Base-by-base conservation (phyloP, 2,329 filamentous ascomycete genomes). In the Atkinsonella texensis region DNA sequence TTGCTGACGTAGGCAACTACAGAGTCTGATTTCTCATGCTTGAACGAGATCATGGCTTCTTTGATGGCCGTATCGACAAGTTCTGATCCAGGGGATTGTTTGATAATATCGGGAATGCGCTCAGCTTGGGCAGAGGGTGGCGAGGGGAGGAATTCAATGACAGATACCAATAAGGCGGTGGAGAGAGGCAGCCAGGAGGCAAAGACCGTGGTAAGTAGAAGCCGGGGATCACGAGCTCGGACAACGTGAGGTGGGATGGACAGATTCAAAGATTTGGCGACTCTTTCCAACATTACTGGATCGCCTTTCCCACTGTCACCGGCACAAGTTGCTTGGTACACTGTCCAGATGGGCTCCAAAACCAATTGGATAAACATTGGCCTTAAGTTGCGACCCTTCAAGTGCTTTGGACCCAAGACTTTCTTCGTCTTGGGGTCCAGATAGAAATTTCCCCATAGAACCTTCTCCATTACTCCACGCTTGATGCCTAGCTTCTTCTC, bases 401-500 rank as follows among this genome's bases (percentile, higher is more conserved):
- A 74, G 71, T 98, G 93, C 68, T 95, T 97, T 31, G 84, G 80
- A 1, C 85, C 87, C 6, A 98, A 74, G 0, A 98, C 84, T 63
- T 95, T 88, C 67, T 95, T 98, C 1, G 90, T 95, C 69, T 97
- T 98, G 7, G 93, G 89, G 62, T 98, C 93, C 44, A 98, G 73
- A 67, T 96, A 98, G 66, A 87, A 98, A 65, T 89, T 91, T 45
- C 93, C 93, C 93, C 93, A 98, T 0, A 98, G 76, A 0, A 96
- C 89, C 64, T 93, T 96, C 68, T 98, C 90, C 63, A 98, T 78
- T 0, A 87, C 70, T 28, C 81, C 82, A 46, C 90, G 80, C 69
- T 95, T 97, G 68, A 97, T 94, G 13, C 93, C 91, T 7, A 98
- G 78, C 67, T 98, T 98, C 74, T 90, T 95, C 69, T 97, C 91